A percentile compares a stretch with the other conserved stretches of the same genome.
phyloP scores from a whole-genome alignment of 2,329 filamentous ascomycete species.

The Sporothrix inflata region DNA sequence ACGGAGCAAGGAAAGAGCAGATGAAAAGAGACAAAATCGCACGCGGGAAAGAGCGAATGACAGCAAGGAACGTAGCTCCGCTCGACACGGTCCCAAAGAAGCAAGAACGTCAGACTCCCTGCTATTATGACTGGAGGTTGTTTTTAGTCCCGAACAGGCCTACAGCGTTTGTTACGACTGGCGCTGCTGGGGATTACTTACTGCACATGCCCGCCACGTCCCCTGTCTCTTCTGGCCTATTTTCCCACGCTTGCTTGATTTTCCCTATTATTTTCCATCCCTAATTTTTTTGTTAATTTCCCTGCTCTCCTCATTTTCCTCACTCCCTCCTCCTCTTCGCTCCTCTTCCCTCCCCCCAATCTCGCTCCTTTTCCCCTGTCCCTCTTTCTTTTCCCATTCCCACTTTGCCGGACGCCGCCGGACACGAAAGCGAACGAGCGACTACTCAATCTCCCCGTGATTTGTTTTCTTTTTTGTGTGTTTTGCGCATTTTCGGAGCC shows the following conservation, averaged over 20 bases:
- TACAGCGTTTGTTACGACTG: background rate
- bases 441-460: constrained; percentile 9
- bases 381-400: background rate
- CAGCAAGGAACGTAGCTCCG: background rate
- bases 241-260: constrained; percentile 25
- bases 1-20: background rate
- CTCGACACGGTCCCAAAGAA: constrained; percentile 11
- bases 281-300: constrained; percentile 26
- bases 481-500: constrained; percentile 12
- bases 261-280: constrained; percentile 15
- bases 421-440: constrained; percentile 20
- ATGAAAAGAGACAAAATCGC: background rate
- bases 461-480: background rate
- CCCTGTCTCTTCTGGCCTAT: constrained; percentile 10
- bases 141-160: constrained; percentile 3
- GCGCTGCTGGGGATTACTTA: constrained; percentile 18
- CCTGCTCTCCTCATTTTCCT: constrained; percentile 21
- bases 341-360: constrained; percentile 9
- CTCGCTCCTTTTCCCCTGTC: background rate
- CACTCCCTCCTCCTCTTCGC: background rate
- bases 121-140: constrained; percentile 13
- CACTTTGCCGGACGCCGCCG: constrained; percentile 15
- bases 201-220: constrained; percentile 17
- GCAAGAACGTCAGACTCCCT: constrained; percentile 6
- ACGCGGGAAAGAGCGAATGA: constrained; percentile 12